Percentiles rank a stretch among this genome's conserved stretches.
Conservation (phyloP, 2,329 filamentous ascomycete species). For the Colletotrichum echinochloae region DNA sequence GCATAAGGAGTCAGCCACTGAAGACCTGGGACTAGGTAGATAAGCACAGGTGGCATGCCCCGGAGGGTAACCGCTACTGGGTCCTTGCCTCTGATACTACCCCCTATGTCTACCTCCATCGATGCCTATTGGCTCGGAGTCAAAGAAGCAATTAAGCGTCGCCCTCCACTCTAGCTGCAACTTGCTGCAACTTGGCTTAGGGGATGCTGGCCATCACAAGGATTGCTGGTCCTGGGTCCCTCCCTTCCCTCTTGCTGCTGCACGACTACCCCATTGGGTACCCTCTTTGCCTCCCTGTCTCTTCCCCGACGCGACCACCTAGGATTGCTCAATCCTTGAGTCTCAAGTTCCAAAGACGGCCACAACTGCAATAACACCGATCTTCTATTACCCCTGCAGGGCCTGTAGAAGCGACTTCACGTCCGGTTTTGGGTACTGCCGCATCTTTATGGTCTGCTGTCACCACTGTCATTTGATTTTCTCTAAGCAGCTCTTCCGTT, state of each 20-base stretch:
- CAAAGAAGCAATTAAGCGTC: conserved; percentile 40
- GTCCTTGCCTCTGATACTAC: conserved; percentile 6
- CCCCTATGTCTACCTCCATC: conserved; percentile 25
- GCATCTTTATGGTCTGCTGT: background rate
- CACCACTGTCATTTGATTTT: background rate
- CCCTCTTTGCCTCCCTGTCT: conserved; percentile 39
- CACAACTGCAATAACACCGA: conserved; percentile 19
- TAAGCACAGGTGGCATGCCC: conserved; percentile 5
- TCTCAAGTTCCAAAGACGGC: conserved; percentile 6
- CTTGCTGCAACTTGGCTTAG: conserved; percentile 30
- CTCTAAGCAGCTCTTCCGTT: background rate
- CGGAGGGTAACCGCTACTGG: conserved; percentile 34
- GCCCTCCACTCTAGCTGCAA: conserved; percentile 33
- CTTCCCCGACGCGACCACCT: conserved; percentile 8
- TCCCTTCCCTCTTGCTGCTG: conserved; percentile 10
- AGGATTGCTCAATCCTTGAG: background rate
- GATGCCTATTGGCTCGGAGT: conserved; percentile 36
- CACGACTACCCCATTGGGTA: conserved; percentile 26
- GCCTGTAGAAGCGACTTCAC: conserved; percentile 25
- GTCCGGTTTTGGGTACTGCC: background rate
- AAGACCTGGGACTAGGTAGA: conserved; percentile 19
- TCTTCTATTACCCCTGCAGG: conserved; percentile 31
- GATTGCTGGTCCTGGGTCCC: conserved; percentile 32
- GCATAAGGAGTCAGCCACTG: conserved; percentile 29
- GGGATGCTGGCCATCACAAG: conserved; percentile 32